These are phyloP conservation scores for Clonostachys byssicola DNA, from an alignment of 2,329 filamentous ascomycete species.

Conservation along the genomic window DNA sequence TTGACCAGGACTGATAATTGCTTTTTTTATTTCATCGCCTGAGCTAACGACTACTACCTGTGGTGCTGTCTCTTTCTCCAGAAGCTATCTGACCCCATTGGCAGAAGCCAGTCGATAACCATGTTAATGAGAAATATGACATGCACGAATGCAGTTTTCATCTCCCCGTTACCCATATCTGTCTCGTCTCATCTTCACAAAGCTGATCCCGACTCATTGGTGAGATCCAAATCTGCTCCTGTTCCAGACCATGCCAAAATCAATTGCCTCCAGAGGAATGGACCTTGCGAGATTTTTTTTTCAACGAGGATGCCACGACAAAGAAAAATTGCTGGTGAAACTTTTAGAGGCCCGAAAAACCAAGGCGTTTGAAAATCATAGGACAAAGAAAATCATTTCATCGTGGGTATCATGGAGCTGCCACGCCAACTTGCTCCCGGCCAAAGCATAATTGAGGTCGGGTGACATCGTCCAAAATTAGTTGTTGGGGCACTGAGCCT, in stretches of 20 bases:
- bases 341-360: neutral
- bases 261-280: neutral
- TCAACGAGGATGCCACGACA: constrained; percentile 2
- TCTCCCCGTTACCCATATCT: too few species aligned
- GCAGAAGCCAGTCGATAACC: too few species aligned
- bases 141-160: too few species aligned
- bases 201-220: neutral
- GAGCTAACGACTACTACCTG: too few species aligned
- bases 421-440: constrained; percentile 28
- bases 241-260: neutral
- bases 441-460: constrained; percentile 6
- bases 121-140: too few species aligned
- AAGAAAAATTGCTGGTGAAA: constrained; percentile 1
- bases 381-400: constrained; percentile 17
- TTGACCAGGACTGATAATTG: too few species aligned
- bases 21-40: too few species aligned
- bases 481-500: constrained; percentile 88
- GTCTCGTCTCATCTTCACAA: neutral
- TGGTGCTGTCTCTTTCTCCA: too few species aligned
- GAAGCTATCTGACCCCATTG: too few species aligned
- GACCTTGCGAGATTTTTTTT: neutral
- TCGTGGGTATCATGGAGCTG: constrained; percentile 38
- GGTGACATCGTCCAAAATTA: constrained; percentile 26
- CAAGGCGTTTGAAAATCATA: constrained; percentile 5
- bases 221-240: constrained; percentile 1